A percentile compares a stretch with the other conserved stretches of the same genome.
These are phyloP conservation scores for Dissophora globulifera DNA, from an alignment of 192 early-diverging fungal species.

Conservation along the genomic window DNA sequence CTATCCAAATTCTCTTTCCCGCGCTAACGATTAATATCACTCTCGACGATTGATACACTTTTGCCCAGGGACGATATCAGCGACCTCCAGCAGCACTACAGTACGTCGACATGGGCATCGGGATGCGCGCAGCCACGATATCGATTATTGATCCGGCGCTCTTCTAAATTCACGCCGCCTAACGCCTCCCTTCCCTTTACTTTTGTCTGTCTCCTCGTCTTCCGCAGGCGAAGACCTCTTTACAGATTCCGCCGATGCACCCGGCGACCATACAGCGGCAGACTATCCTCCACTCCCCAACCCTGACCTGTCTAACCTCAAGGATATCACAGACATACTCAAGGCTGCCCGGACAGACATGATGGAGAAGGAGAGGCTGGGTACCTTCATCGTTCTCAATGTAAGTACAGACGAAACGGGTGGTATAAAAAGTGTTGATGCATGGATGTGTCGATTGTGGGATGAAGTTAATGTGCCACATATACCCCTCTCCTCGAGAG, in stretches of 20 bases:
- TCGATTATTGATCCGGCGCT: no score
- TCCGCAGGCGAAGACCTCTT: slow-evolving; percentile 10
- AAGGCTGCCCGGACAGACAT: slow-evolving; percentile 58
- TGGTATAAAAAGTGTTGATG: no score
- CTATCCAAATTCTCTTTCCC: no score
- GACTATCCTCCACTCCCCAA: slow-evolving; percentile 58
- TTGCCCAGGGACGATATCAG: slow-evolving; percentile 15
- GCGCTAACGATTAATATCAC: no score
- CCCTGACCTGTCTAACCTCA: slow-evolving; percentile 73
- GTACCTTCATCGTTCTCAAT: slow-evolving; percentile 63
- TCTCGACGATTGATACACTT: no score
- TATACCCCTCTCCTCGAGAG: no score
- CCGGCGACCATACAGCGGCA: slow-evolving; percentile 1
- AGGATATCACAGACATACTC: slow-evolving; percentile 74
- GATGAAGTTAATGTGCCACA: no score
- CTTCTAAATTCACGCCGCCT: no score
- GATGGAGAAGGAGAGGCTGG: slow-evolving; percentile 69
- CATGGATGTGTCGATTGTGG: no score
- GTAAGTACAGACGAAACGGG: slow-evolving; percentile 54
- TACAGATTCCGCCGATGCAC: slow-evolving; percentile 9
- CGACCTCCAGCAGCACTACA: slow-evolving; percentile 31
- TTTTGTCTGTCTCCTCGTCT: slow-evolving; percentile 1
- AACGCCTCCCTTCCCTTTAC: not conserved
- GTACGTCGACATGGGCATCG: slow-evolving; percentile 8
- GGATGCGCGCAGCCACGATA: no score